These are phyloP conservation scores for Saitozyma sp. DNA, from an alignment of 768 basidiomycete genomes.

Conservation along the genomic window DNA sequence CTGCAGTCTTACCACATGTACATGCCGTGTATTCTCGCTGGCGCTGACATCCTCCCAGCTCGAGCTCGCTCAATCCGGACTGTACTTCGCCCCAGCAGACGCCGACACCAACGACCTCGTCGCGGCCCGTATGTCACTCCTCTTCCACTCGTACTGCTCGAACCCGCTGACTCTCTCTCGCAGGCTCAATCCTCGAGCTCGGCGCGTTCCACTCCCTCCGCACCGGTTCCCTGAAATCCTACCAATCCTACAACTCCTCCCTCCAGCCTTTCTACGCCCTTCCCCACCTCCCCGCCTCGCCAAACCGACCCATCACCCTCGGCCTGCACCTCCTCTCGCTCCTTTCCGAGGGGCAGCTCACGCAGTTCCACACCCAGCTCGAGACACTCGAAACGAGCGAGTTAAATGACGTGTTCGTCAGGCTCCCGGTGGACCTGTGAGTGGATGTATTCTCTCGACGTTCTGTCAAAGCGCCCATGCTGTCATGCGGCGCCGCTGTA, in stretches of 20 bases:
- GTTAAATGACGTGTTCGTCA: conserved; percentile 49
- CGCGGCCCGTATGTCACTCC: conserved; percentile 28
- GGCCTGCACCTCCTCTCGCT: conserved; percentile 93
- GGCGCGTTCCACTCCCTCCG: conserved; percentile 93
- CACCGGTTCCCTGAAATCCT: conserved; percentile 81
- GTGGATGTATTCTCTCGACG: neutral
- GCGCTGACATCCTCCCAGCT: conserved; percentile 14
- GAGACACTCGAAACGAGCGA: conserved; percentile 66
- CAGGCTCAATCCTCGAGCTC: conserved; percentile 93
- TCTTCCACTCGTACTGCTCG: no score
- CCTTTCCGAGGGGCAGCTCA: conserved; percentile 84
- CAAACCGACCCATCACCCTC: conserved; percentile 81
- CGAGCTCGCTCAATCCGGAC: conserved; percentile 39
- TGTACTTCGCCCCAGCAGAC: conserved; percentile 37
- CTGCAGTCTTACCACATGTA: neutral
- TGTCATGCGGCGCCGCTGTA: neutral
- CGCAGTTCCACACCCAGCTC: conserved; percentile 94
- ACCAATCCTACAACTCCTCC: conserved; percentile 78
- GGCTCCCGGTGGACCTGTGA: conserved; percentile 50
- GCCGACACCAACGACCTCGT: conserved; percentile 32
- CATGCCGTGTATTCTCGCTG: neutral
- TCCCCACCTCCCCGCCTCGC: conserved; percentile 68
- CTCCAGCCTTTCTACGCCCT: conserved; percentile 34
- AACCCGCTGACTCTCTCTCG: neutral
- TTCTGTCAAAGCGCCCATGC: neutral